Evolutionary conservation across 371 early-diverging fungal genomes (phyloP).

Genomic region (Apophysomyces trapeziformis): DNA sequence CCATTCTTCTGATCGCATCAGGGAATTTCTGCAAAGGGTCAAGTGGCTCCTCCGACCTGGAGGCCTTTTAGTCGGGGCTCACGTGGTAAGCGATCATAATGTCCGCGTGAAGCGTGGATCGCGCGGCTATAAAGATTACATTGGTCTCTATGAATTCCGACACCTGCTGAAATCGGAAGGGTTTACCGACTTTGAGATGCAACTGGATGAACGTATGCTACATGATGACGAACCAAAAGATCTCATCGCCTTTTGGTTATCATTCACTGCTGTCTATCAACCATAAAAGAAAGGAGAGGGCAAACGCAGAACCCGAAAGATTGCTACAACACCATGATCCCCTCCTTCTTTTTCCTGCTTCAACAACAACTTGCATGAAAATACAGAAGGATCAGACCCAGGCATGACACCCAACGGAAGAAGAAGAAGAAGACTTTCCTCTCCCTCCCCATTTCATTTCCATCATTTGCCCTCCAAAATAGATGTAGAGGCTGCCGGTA

Average conservation of each 20-base stretch:
- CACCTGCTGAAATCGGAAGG: constrained; percentile 20
- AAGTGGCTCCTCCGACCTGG: constrained; percentile 26
- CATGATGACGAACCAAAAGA: constrained; percentile 8
- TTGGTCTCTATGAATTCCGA: constrained; percentile 28
- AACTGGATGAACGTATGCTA: constrained; percentile 16
- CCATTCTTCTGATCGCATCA: constrained; percentile 16
- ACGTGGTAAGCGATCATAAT: constrained; percentile 32
- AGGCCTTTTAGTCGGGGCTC: constrained; percentile 42
- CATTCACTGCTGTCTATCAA: background rate
- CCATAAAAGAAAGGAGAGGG: too few species aligned
- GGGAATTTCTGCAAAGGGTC: constrained; percentile 23
- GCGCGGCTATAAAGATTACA: constrained; percentile 29
- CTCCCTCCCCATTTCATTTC: too few species aligned
- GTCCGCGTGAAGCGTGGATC: constrained; percentile 19
- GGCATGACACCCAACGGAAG: too few species aligned
- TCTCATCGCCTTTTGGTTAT: constrained; percentile 1
- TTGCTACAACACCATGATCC: too few species aligned
- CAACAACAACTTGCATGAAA: too few species aligned
- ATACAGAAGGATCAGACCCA: too few species aligned
- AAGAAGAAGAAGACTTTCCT: too few species aligned
- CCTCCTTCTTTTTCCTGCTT: background rate
- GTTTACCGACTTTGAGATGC: constrained; percentile 31
- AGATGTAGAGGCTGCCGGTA: too few species aligned
- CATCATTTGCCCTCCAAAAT: too few species aligned
- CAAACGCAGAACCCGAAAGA: too few species aligned